phyloP scores from a whole-genome alignment of 2,329 filamentous ascomycete species.

The Alternaria sp. region DNA sequence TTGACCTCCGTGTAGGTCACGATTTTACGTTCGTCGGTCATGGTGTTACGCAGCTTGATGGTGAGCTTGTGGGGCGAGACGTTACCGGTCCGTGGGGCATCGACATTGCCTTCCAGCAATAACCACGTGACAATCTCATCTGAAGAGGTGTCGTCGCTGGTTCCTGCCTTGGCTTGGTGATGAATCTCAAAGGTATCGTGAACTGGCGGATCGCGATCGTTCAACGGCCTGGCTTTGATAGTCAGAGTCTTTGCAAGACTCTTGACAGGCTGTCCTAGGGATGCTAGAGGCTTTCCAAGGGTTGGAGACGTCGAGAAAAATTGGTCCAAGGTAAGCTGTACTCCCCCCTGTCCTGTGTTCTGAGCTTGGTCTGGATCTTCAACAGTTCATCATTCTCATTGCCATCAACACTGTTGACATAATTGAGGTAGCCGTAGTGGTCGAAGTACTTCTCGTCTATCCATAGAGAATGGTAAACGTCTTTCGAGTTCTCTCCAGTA shows the following conservation, averaged over 20 bases:
- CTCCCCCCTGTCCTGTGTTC: not conserved
- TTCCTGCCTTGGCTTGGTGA: not conserved
- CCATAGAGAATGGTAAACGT: not conserved
- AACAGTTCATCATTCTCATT: too few relatives aligned
- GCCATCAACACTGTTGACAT: not conserved
- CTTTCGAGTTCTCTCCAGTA: not conserved
- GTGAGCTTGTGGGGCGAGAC: constrained; percentile 1
- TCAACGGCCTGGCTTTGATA: rapidly evolving
- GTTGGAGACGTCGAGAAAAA: not conserved
- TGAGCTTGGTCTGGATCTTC: not conserved
- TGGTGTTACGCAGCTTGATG: not conserved
- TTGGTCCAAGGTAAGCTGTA: not conserved
- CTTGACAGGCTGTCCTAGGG: not conserved
- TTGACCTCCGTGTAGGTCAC: not conserved
- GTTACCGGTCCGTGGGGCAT: not conserved
- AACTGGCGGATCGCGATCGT: not conserved
- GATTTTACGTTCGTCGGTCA: not conserved
- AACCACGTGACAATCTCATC: constrained; percentile 3
- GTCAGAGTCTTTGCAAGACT: not conserved
- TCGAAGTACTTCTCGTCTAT: constrained; percentile 14
- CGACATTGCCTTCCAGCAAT: not conserved
- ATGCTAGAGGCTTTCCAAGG: not conserved
- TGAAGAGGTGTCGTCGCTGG: not conserved
- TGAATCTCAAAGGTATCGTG: not conserved
- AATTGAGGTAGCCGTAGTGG: constrained; percentile 7